Percentiles rank a stretch among this genome's conserved stretches.
Evolutionary conservation across 768 basidiomycete genomes (phyloP).

Genomic region (Pisolithus albus): DNA sequence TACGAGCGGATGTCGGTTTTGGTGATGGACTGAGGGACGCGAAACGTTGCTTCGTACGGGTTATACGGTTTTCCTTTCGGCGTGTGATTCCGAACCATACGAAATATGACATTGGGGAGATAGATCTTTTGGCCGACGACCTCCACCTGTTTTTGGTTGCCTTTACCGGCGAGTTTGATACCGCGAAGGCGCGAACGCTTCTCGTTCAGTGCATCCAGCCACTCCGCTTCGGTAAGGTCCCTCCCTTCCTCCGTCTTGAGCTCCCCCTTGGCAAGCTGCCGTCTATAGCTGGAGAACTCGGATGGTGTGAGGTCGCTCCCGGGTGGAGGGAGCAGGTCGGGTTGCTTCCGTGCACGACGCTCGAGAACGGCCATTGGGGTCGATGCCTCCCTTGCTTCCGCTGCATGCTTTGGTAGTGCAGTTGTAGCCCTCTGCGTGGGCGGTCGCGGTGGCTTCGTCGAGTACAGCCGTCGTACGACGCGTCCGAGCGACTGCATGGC

Average conservation of each 20-base stretch:
- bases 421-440: slow-evolving; percentile 49
- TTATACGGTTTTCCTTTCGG: slow-evolving; percentile 77
- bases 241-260: slow-evolving; percentile 32
- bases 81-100: slow-evolving; percentile 78
- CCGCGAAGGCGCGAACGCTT: slow-evolving; percentile 66
- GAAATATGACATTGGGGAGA: slow-evolving; percentile 82
- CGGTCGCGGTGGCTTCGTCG: slow-evolving; percentile 25
- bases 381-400: slow-evolving; percentile 55
- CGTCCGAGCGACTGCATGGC: slow-evolving; percentile 27
- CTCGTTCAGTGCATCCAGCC: slow-evolving; percentile 50
- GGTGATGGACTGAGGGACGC: slow-evolving; percentile 80
- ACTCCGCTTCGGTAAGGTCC: slow-evolving; percentile 46
- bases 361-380: slow-evolving; percentile 68
- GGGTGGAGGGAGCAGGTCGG: slow-evolving; percentile 29
- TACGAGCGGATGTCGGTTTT: slow-evolving; percentile 91
- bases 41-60: slow-evolving; percentile 92
- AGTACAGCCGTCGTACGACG: slow-evolving; percentile 35
- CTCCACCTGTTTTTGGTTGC: slow-evolving; percentile 38
- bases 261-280: slow-evolving; percentile 48
- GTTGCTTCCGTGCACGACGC: slow-evolving; percentile 50
- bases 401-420: slow-evolving; percentile 42
- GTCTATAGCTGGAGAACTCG: slow-evolving; percentile 55
- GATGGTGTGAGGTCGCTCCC: slow-evolving; percentile 57
- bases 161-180: slow-evolving; percentile 34
- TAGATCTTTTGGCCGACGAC: slow-evolving; percentile 80